Base-by-base conservation (phyloP, 257 asterid genomes). In the Solanum appendiculatum region DNA sequence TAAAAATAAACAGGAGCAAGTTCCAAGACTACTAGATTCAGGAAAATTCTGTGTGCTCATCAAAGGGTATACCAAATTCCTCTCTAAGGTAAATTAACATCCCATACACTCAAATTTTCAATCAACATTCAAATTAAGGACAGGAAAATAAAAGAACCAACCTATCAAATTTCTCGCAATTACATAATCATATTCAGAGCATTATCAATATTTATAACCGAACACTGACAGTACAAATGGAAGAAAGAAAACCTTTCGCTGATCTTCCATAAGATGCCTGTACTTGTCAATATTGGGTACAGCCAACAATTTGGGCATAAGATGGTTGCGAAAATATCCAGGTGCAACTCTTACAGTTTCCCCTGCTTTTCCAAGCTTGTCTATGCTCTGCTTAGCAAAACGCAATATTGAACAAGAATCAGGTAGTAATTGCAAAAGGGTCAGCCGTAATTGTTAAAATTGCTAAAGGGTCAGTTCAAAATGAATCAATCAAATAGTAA, bases 321-420 rank as follows among this genome's bases (percentile, higher is more conserved):
- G 89, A 92, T 97, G 95, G 91, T 97, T 97, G 84, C 99, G 96
- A 85, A 97, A 97, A 90, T 89, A 94, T 27, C 99, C 99, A 1
- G 99, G 98, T 72, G 97, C 98, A n/a, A 97, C 99, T 93, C 94
- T 93, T 34, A 95, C 99, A 5, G 97, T 97, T 82, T 97, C 99
- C 37, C 99, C 99, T 33, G 96, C 94, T 91, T 87, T 95, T 23
- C 99, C 99, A 25, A 97, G 99, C 90, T 97, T 95, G 83, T 92
- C 94, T 85, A 95, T 85, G 39, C 86, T 77, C 89, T 90, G 69
- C 33, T 85, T 74, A 51, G 20, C 4, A 12, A 29, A 81, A 87
- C 72, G 12, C 34, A 81, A 27, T 29, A 36, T 68, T 60, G 33
- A 21, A 29, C 23, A 60, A 36, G 29, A 34, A 36, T 34, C 48